Base-by-base conservation (phyloP, 495 filamentous ascomycete genomes). In the Peziza echinospora region DNA sequence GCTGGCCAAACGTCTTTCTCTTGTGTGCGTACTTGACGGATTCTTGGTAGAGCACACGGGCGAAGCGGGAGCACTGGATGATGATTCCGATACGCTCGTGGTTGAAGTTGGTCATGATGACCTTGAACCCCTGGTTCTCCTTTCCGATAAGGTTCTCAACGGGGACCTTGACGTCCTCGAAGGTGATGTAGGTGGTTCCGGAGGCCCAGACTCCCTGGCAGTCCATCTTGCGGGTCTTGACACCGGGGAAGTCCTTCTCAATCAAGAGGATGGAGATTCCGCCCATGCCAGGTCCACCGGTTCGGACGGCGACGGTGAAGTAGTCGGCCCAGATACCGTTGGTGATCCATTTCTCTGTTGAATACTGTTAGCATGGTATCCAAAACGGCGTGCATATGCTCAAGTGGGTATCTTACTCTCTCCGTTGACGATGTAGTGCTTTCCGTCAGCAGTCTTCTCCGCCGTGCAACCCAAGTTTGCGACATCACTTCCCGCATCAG, bases 101-200 rank as follows among this genome's bases (percentile, higher is more conserved):
- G 71, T 97, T 97, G 71, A 97, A 97, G 71, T 97, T 97, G 49
- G 84, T 91, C 84, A 93, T 91, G 67, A 91, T 81, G 46, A 84
- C 84, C 64, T 86, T 84, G 73, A 97, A 96, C n/a, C 89, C 89
- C 57, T 91, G 79, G 71, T 97, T 93, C 67, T 93, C 82, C 65
- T 92, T 93, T 64, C 89, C 87, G 51, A 97, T 78, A 52, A 97
- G 63, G 68, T 97, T 97, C 69, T 91, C 89, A 13, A 96, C 89
- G 13, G 89, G 89, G 2, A 97, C 89, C 67, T 94, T 94, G 58
- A 93, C 85, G 60, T 97, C 89, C 62, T 97, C 89, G 50, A 94
- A 96, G 39, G 86, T 93, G 61, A 97, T 75, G 63, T 94, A 97
- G 24, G 89, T 92, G 8, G 89, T 97, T 24, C 89, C 89, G 52